Conservation (phyloP, 1,284 basidiomycete genomes). For the Heterobasidion occidentale region DNA sequence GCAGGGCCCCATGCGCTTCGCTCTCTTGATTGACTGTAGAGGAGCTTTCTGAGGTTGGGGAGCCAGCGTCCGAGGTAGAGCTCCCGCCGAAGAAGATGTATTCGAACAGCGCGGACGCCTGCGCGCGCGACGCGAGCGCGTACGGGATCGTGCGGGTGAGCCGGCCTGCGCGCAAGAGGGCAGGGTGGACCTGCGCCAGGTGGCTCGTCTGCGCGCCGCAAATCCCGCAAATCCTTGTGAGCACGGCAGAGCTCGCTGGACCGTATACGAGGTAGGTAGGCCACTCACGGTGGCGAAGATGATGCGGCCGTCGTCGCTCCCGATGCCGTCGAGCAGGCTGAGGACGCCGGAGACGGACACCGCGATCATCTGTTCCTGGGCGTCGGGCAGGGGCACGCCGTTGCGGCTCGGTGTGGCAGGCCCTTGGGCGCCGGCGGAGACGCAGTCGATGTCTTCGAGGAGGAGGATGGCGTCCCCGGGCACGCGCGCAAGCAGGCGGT, state of each 20-base stretch:
- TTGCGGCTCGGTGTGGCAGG: not conserved
- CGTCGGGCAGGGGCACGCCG: not conserved
- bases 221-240: too few species aligned
- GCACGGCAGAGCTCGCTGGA: not conserved
- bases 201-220: not conserved
- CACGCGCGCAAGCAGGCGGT: not conserved
- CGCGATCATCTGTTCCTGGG: not conserved
- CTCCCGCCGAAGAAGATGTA: not conserved
- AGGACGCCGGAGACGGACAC: slow-evolving; percentile 1
- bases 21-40: too few species aligned
- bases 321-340: not conserved
- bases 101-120: not conserved
- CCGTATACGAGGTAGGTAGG: not conserved
- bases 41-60: not conserved
- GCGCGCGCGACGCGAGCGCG: not conserved
- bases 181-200: not conserved
- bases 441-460: slow-evolving; percentile 3
- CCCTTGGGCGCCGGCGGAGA: not conserved
- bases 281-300: slow-evolving; percentile 1
- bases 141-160: not conserved
- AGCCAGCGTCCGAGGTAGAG: too few species aligned
- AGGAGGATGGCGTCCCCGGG: slow-evolving; percentile 1
- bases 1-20: not conserved
- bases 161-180: not conserved
- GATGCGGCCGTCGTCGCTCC: slow-evolving; percentile 1